Percentiles rank a stretch among this genome's conserved stretches.
phyloP scores from a whole-genome alignment of 257 asterid genomes.

The Handroanthus guayacan region DNA sequence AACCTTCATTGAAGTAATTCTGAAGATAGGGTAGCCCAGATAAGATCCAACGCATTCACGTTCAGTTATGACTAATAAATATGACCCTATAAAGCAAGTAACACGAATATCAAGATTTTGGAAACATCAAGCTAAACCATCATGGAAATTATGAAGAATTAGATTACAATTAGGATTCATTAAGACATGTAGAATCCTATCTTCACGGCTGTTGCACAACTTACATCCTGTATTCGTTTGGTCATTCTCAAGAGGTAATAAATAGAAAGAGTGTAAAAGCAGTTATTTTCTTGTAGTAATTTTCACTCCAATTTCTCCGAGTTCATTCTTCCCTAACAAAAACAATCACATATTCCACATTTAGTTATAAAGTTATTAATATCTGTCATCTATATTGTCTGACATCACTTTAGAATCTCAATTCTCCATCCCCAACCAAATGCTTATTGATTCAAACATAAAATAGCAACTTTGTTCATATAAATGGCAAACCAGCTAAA shows the following conservation, averaged over 20 bases:
- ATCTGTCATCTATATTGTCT: too few relatives aligned
- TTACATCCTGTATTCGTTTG: not conserved
- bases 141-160: not conserved
- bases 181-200: not conserved
- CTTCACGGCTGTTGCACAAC: not conserved
- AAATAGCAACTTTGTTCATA: not conserved
- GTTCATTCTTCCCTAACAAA: not conserved
- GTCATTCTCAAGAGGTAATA: not conserved
- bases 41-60: slow-evolving; percentile 84
- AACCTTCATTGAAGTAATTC: slow-evolving; percentile 73
- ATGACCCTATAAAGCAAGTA: slow-evolving; percentile 65
- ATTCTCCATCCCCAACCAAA: not conserved
- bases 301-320: not conserved
- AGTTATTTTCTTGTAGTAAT: not conserved
- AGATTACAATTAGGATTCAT: not conserved
- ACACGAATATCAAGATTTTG: slow-evolving; percentile 12
- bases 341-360: too few relatives aligned
- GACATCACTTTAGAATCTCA: not conserved
- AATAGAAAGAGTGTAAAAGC: not conserved
- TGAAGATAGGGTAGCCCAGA: slow-evolving; percentile 81
- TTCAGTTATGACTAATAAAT: slow-evolving; percentile 75
- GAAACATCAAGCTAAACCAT: slow-evolving; percentile 14
- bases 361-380: not conserved
- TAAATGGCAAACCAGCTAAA: not conserved
- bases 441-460: not conserved